These are phyloP conservation scores for Kuraishia borneana DNA, from an alignment of 805 yeast species.

Conservation along the genomic window DNA sequence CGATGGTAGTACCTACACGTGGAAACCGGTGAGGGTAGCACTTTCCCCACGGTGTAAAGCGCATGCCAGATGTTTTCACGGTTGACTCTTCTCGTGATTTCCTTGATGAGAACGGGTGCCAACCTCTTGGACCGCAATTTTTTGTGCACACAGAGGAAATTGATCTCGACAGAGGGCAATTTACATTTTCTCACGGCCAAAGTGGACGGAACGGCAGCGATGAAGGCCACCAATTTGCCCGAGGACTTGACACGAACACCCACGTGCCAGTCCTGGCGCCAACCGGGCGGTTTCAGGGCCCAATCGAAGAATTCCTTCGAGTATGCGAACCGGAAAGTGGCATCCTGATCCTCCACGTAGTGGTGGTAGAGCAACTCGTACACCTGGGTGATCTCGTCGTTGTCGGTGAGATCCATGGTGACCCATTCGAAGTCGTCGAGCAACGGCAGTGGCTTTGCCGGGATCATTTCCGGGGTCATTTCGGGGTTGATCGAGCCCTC, in stretches of 20 bases:
- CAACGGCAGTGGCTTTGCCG: constrained; percentile 60
- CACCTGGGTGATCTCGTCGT: constrained; percentile 59
- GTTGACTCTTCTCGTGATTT: constrained; percentile 89
- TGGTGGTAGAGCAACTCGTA: constrained; percentile 74
- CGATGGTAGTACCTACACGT: constrained; percentile 88
- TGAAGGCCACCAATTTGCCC: constrained; percentile 79
- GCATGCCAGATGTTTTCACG: constrained; percentile 88
- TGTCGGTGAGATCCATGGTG: constrained; percentile 50
- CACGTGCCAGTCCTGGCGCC: constrained; percentile 79
- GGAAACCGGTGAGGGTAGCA: constrained; percentile 86
- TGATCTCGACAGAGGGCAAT: constrained; percentile 73
- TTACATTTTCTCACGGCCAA: constrained; percentile 39
- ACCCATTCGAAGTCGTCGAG: constrained; percentile 84
- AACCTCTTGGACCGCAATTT: constrained; percentile 86
- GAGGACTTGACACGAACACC: constrained; percentile 82
- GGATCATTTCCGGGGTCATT: constrained; percentile 64
- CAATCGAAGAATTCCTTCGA: constrained; percentile 74
- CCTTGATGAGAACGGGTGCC: constrained; percentile 90
- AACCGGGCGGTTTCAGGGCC: constrained; percentile 94
- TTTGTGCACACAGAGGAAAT: constrained; percentile 90
- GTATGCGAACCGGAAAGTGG: constrained; percentile 85
- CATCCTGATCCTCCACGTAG: constrained; percentile 91
- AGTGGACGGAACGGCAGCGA: constrained; percentile 77
- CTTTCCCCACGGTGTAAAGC: constrained; percentile 83
- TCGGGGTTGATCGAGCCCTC: constrained; percentile 75